Evolutionary conservation across 805 yeast species (phyloP), one percentile per base, ranked within the genome.

Genomic region (Metschnikowia henanensis): DNA sequence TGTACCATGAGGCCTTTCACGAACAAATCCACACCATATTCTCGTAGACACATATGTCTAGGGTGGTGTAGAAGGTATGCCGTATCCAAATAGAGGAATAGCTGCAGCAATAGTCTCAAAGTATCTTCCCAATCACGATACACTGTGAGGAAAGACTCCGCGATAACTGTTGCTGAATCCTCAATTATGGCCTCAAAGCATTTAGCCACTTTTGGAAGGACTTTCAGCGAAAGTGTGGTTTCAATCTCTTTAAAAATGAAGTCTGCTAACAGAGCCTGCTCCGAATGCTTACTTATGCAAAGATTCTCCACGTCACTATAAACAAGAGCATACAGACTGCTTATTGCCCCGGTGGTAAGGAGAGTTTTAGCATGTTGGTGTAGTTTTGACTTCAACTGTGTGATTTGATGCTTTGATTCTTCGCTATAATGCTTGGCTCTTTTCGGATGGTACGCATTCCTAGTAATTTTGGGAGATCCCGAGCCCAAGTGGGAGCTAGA

Each of bases 71-170:
- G 50, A 12, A 70, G 56, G 41, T 70, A 70, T 16, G 59, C 52
- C 30, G 67, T 48, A 52, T 70, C 76, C 37, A 69, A 47, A 39
- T 65, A 68, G 4, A 69, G 44, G 38, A 67, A 70, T 18, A 69
- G 41, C 47, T 62, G 64, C 33, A 58, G 50, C 34, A 70, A 46
- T 5, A 55, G 32, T 13, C 39, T 32, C 22, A 70, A 42, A 37
- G 56, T 59, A 1, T 30, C 19, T 29, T 54, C 61, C 70, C 69
- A 70, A 6, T 30, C 36, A 4, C 49, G 39, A 30, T 47, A 62
- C 4, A 51, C 38, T 2, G 30, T 37, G 8, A 66, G 35, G 37
- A 50, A 61, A 12, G 32, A 16, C 3, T 22, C 12, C 10, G 41
- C 42, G 4, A 21, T 18, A 23, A 15, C 2, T 18, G 20, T 36